A percentile compares a stretch with the other conserved stretches of the same genome.
Conservation (phyloP, 805 yeast species). For the Alloascoidea hylecoeti region DNA sequence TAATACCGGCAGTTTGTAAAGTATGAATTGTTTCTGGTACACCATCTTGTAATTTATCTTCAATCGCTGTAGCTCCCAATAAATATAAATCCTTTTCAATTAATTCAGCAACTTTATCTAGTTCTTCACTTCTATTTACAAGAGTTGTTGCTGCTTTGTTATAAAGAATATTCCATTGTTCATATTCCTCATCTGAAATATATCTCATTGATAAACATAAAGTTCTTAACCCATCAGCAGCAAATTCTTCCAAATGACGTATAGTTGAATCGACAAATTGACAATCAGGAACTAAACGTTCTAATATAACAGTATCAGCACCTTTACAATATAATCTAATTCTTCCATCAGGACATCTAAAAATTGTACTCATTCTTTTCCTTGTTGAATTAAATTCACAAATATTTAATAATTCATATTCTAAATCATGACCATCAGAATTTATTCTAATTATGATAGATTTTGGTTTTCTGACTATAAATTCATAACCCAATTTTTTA, state of each 20-base stretch:
- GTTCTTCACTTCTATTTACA: slow-evolving; percentile 54
- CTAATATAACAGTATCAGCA: slow-evolving; percentile 92
- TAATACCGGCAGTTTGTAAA: slow-evolving; percentile 91
- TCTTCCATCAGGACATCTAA: slow-evolving; percentile 87
- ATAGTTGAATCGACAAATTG: slow-evolving; percentile 66
- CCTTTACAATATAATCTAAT: slow-evolving; percentile 89
- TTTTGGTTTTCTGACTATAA: slow-evolving; percentile 75
- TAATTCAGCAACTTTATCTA: slow-evolving; percentile 81
- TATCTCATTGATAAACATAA: slow-evolving; percentile 83
- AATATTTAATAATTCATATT: slow-evolving; percentile 71
- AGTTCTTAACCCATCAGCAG: slow-evolving; percentile 90
- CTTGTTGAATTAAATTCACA: slow-evolving; percentile 97
- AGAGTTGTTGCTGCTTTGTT: slow-evolving; percentile 74
- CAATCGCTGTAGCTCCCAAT: slow-evolving; percentile 96
- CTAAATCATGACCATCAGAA: slow-evolving; percentile 35
- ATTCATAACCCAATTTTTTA: slow-evolving; percentile 73
- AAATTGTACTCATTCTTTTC: slow-evolving; percentile 93
- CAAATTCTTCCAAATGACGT: slow-evolving; percentile 88
- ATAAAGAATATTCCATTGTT: slow-evolving; percentile 50
- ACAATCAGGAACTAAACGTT: slow-evolving; percentile 48
- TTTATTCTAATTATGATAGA: slow-evolving; percentile 51
- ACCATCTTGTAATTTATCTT: slow-evolving; percentile 94
- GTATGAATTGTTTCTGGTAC: slow-evolving; percentile 96
- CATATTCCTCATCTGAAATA: slow-evolving; percentile 66
- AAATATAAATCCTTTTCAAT: slow-evolving; percentile 71